Conservation (phyloP, 768 basidiomycete species). For the Scleroderma citrinum region DNA sequence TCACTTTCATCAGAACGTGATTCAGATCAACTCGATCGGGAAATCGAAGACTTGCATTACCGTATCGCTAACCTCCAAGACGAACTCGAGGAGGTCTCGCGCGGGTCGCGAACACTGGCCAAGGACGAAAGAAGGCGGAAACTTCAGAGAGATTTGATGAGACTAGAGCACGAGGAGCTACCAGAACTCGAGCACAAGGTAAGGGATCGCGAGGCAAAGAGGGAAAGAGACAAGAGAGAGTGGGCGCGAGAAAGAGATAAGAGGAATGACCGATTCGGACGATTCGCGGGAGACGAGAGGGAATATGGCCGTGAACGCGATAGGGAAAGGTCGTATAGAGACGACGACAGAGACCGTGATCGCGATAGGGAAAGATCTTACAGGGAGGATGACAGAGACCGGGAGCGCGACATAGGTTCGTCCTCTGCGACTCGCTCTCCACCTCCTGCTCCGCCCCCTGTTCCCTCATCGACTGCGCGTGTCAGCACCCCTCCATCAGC, state of each 20-base stretch:
- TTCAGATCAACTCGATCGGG: slow-evolving; percentile 87
- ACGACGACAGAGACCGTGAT: slow-evolving; percentile 26
- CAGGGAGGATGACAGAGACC: slow-evolving; percentile 29
- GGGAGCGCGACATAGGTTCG: slow-evolving; percentile 23
- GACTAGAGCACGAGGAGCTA: slow-evolving; percentile 83
- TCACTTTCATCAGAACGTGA: slow-evolving; percentile 66
- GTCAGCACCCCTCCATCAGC: slow-evolving; percentile 40
- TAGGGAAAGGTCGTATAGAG: slow-evolving; percentile 16
- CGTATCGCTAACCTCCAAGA: slow-evolving; percentile 84
- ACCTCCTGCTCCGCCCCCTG: slow-evolving; percentile 42
- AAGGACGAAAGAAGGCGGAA: slow-evolving; percentile 84
- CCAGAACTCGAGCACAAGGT: slow-evolving; percentile 87
- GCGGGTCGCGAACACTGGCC: slow-evolving; percentile 60
- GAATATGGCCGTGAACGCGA: slow-evolving; percentile 29
- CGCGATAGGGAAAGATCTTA: slow-evolving; percentile 20
- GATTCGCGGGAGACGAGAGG: slow-evolving; percentile 41
- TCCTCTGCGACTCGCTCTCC: slow-evolving; percentile 33
- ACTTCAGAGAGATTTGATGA: slow-evolving; percentile 82
- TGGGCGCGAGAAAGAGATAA: slow-evolving; percentile 76
- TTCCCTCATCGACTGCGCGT: slow-evolving; percentile 34
- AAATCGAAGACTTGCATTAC: slow-evolving; percentile 81
- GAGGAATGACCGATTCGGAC: slow-evolving; percentile 75
- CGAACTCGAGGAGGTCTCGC: slow-evolving; percentile 82
- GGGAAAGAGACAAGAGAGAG: slow-evolving; percentile 72
- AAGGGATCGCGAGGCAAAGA: slow-evolving; percentile 69